These are phyloP conservation scores for Saccharum officinarum DNA, from an alignment of 176 grass and related monocot genomes.

Conservation along the genomic window DNA sequence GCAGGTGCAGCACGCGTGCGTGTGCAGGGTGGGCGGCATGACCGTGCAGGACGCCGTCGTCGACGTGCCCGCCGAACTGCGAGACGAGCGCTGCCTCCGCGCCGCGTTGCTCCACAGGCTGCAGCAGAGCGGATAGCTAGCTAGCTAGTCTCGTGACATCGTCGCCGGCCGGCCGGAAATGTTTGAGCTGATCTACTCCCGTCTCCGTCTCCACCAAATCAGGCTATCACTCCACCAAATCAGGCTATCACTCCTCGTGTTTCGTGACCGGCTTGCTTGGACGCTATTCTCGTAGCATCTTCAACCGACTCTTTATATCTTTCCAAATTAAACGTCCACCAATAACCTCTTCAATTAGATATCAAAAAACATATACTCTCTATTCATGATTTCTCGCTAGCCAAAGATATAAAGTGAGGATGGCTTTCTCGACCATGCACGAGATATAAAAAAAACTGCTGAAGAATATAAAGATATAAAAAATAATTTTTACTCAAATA, in stretches of 20 bases:
- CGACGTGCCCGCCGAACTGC: slow-evolving; percentile 37
- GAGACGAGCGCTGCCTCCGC: slow-evolving; percentile 22
- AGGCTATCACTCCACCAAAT: not conserved
- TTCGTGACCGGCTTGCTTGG: not conserved
- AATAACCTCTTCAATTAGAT: too few species aligned
- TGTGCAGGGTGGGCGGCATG: slow-evolving; percentile 32
- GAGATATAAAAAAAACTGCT: too few species aligned
- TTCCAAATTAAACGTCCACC: too few species aligned
- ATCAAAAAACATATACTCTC: too few species aligned
- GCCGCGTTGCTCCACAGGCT: slow-evolving; percentile 35
- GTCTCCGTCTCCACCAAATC: not conserved
- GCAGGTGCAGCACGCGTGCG: slow-evolving; percentile 48
- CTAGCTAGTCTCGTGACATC: not conserved
- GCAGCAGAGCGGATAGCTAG: not conserved
- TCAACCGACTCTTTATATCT: too few species aligned
- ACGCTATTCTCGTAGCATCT: not conserved
- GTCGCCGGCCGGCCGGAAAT: not conserved
- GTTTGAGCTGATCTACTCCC: not conserved
- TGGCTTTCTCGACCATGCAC: too few species aligned
- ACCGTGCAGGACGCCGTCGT: slow-evolving; percentile 57
- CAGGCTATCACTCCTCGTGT: not conserved
- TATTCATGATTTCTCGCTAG: too few species aligned
- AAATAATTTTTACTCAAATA: too few species aligned
- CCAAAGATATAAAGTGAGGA: too few species aligned
- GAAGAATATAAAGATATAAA: too few species aligned